A percentile compares a stretch with the other conserved stretches of the same genome.
Conservation (phyloP, 768 basidiomycete genomes). For the Candolleomyces efflorescens region DNA sequence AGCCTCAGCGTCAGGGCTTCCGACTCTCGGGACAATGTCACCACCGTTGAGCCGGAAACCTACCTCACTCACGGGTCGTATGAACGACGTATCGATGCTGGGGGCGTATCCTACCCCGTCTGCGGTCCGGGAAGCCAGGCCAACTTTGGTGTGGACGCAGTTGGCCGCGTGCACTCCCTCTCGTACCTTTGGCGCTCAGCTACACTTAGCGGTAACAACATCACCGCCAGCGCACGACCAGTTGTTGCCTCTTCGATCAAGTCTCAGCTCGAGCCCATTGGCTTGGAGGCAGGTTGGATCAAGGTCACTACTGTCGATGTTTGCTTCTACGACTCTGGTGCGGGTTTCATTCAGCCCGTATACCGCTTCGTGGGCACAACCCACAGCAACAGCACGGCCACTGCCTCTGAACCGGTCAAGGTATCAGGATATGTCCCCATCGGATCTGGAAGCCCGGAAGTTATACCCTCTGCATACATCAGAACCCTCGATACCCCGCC, state of each 20-base stretch:
- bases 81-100: not conserved
- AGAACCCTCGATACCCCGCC: too few relatives aligned
- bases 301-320: constrained; percentile 5
- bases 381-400: not conserved
- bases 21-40: not conserved
- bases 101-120: constrained; percentile 1
- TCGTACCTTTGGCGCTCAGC: constrained; percentile 4
- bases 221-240: not conserved
- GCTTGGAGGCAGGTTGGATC: not conserved
- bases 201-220: not conserved
- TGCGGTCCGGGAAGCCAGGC: constrained; percentile 11
- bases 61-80: constrained; percentile 6
- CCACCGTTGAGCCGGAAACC: not conserved
- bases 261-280: not conserved
- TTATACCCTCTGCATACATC: not conserved
- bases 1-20: not conserved
- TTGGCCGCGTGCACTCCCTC: not conserved
- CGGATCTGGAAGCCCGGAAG: not conserved
- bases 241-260: not conserved
- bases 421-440: not conserved
- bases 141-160: not conserved
- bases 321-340: constrained; percentile 9
- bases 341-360: constrained; percentile 5
- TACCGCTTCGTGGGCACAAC: constrained; percentile 1
- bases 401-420: not conserved